A percentile compares a stretch with the other conserved stretches of the same genome.
Conservation (phyloP, 2,329 filamentous ascomycete genomes). For the Botrytis tulipae region DNA sequence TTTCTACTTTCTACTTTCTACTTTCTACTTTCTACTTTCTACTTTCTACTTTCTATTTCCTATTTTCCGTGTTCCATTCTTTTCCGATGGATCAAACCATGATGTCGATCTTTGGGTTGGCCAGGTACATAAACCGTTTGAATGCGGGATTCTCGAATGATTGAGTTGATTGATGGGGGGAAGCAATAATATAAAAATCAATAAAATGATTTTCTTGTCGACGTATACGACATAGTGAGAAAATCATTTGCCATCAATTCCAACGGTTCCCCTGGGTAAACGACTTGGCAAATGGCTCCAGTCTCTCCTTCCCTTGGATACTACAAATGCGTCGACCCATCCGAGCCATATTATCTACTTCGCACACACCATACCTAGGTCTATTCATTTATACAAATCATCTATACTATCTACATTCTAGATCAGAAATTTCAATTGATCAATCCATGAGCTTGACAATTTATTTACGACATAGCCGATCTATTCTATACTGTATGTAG, state of each 20-base stretch:
- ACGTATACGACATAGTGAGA: neutral
- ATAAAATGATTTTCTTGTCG: neutral
- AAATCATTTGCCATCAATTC: conserved; percentile 1
- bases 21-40: no score
- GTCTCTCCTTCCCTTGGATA: neutral
- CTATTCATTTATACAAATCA: neutral
- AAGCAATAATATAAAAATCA: conserved; percentile 7
- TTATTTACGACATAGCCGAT: neutral
- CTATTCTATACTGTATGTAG: neutral
- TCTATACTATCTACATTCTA: neutral
- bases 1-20: neutral
- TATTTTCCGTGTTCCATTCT: neutral
- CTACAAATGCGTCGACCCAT: neutral
- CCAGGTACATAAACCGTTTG: neutral
- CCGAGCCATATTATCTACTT: neutral
- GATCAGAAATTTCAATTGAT: neutral
- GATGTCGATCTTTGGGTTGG: neutral
- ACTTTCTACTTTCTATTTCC: neutral
- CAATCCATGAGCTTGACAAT: neutral
- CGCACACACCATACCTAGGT: neutral
- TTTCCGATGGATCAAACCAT: neutral
- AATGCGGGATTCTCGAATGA: neutral
- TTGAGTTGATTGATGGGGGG: neutral
- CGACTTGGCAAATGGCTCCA: neutral
- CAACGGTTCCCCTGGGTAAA: conserved; percentile 8